A percentile compares a stretch with the other conserved stretches of the same genome.
phyloP scores from a whole-genome alignment of 805 yeast species.

The Candida sphagnicola region DNA sequence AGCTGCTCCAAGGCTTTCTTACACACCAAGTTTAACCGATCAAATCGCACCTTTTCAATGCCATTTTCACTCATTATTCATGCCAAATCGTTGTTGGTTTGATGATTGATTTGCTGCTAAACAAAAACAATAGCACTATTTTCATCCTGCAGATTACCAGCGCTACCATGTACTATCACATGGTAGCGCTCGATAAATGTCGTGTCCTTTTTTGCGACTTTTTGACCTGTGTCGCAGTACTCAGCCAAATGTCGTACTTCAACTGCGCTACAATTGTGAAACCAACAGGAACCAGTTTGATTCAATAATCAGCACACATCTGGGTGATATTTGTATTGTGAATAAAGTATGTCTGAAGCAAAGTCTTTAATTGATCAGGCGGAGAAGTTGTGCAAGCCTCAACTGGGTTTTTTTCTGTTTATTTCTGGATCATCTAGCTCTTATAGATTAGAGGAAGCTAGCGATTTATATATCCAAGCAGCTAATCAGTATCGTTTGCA shows the following conservation, averaged over 20 bases:
- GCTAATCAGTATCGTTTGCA: slow-evolving; percentile 83
- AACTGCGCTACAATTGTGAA: too few relatives aligned
- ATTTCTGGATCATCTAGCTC: slow-evolving; percentile 61
- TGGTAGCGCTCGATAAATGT: too few relatives aligned
- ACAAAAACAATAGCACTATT: neutral
- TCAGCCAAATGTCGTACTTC: too few relatives aligned
- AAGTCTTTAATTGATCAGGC: slow-evolving; percentile 41
- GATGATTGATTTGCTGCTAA: too few relatives aligned
- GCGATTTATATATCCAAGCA: slow-evolving; percentile 85
- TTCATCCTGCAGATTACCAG: neutral
- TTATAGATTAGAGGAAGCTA: slow-evolving; percentile 82
- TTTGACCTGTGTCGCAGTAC: too few relatives aligned
- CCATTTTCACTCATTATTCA: neutral
- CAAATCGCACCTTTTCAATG: slow-evolving; percentile 39
- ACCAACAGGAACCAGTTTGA: too few relatives aligned
- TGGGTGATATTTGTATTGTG: too few relatives aligned
- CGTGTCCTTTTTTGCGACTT: too few relatives aligned
- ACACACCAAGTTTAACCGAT: slow-evolving; percentile 47
- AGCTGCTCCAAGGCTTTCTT: slow-evolving; percentile 53
- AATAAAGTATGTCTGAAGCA: slow-evolving; percentile 43
- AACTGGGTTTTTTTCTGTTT: slow-evolving; percentile 64
- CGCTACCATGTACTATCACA: too few relatives aligned
- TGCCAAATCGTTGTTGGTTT: too few relatives aligned
- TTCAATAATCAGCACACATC: too few relatives aligned
- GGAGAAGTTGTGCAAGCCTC: slow-evolving; percentile 47